phyloP scores from a whole-genome alignment of 2,329 filamentous ascomycete species.

The Xylariaceae sp. region DNA sequence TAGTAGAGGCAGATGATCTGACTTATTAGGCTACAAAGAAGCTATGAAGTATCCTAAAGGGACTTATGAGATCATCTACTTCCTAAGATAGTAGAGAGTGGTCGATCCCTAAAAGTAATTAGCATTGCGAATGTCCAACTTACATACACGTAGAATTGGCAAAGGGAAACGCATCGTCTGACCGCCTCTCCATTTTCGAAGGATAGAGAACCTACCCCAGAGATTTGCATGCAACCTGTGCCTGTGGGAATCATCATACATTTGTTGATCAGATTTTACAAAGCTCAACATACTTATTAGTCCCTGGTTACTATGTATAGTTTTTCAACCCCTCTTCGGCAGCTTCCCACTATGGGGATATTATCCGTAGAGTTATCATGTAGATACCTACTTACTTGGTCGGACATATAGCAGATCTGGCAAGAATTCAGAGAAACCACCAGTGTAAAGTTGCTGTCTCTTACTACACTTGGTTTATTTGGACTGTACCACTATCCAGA shows the following conservation, averaged over 20 bases:
- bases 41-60: background rate
- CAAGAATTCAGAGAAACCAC: background rate
- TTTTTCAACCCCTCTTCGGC: background rate
- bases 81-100: background rate
- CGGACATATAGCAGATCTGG: slow-evolving; percentile 11
- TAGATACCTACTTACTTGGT: too few species aligned
- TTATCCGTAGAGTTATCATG: slow-evolving; percentile 12
- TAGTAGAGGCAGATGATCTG: too few species aligned
- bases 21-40: too few species aligned
- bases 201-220: background rate
- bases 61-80: background rate
- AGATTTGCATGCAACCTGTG: background rate
- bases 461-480: background rate
- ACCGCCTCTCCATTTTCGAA: background rate
- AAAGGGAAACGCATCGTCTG: background rate
- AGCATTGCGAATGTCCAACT: background rate
- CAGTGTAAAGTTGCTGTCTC: slow-evolving; percentile 5
- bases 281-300: background rate
- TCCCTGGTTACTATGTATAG: background rate
- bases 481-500: background rate
- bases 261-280: slow-evolving; percentile 7
- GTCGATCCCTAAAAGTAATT: background rate
- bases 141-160: too few species aligned
- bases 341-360: slow-evolving; percentile 10
- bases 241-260: background rate